A percentile compares a stretch with the other conserved stretches of the same genome.
Conservation (phyloP, 2,329 filamentous ascomycete genomes). For the Fusarium torreyae region DNA sequence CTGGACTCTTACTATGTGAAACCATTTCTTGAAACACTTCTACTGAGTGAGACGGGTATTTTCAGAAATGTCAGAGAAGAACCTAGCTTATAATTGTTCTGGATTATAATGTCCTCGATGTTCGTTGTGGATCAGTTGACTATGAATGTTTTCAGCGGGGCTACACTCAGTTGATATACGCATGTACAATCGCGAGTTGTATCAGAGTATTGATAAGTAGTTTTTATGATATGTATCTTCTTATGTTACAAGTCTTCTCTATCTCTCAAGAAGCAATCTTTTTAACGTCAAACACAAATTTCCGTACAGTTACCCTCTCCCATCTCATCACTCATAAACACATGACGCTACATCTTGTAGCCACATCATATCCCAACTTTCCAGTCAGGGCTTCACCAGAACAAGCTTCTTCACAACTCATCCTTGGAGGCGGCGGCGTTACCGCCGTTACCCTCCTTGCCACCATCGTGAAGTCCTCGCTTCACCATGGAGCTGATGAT, state of each 20-base stretch:
- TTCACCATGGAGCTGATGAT: slow-evolving; percentile 84
- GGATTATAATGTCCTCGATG: too few relatives aligned
- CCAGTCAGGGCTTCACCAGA: background rate
- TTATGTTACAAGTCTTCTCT: background rate
- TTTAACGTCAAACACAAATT: too few relatives aligned
- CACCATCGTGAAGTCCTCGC: slow-evolving; percentile 59
- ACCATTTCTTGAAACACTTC: background rate
- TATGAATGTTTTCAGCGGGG: too few relatives aligned
- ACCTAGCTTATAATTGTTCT: background rate
- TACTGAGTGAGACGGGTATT: background rate
- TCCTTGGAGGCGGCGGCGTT: slow-evolving; percentile 47
- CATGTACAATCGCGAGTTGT: too few relatives aligned
- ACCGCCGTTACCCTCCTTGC: slow-evolving; percentile 51
- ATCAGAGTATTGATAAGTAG: too few relatives aligned
- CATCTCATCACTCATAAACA: slow-evolving; percentile 27
- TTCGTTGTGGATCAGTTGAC: too few relatives aligned
- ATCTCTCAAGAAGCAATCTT: too few relatives aligned
- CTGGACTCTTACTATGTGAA: too few relatives aligned
- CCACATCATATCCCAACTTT: background rate
- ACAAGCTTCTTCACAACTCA: slow-evolving; percentile 53
- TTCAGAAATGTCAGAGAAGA: background rate
- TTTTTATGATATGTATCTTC: background rate
- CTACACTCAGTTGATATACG: too few relatives aligned
- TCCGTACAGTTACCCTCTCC: background rate
- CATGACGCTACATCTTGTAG: slow-evolving; percentile 1